phyloP scores from a whole-genome alignment of 2,329 filamentous ascomycete genomes.

The Colletotrichum shisoi region DNA sequence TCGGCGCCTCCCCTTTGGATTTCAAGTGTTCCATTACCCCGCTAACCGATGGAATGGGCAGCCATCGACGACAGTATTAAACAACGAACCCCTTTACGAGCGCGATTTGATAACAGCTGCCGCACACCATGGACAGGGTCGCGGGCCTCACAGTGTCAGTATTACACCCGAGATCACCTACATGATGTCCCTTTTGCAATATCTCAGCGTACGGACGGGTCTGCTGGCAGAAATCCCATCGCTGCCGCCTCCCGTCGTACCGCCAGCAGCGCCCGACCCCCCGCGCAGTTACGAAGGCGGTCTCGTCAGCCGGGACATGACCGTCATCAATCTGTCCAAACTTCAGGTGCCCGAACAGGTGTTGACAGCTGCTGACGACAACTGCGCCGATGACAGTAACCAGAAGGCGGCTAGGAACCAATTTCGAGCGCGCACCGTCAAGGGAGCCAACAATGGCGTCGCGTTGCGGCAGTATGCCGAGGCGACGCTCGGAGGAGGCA shows the following conservation, averaged over 20 bases:
- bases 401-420: constrained; percentile 81
- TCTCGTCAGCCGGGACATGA: constrained; percentile 39
- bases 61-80: constrained; percentile 31
- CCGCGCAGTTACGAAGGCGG: constrained; percentile 28
- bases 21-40: constrained; percentile 48
- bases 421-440: constrained; percentile 86
- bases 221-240: constrained; percentile 34
- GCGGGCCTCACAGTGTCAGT: constrained; percentile 40
- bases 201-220: constrained; percentile 42
- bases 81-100: constrained; percentile 32
- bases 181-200: constrained; percentile 39
- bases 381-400: constrained; percentile 65
- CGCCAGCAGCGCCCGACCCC: constrained; percentile 35
- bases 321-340: constrained; percentile 37
- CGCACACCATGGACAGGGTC: constrained; percentile 34
- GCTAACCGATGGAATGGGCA: constrained; percentile 54
- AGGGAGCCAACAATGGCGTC: constrained; percentile 82
- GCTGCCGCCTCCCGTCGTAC: constrained; percentile 24
- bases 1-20: constrained; percentile 7
- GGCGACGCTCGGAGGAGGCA: constrained; percentile 92
- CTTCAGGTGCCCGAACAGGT: constrained; percentile 26
- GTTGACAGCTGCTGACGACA: constrained; percentile 46
- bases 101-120: constrained; percentile 19
- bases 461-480: constrained; percentile 98
- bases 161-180: constrained; percentile 18